Evolutionary conservation across 257 asterid species (phyloP), one percentile per base, ranked within the genome.

Genomic region (Salvia miltiorrhiza): DNA sequence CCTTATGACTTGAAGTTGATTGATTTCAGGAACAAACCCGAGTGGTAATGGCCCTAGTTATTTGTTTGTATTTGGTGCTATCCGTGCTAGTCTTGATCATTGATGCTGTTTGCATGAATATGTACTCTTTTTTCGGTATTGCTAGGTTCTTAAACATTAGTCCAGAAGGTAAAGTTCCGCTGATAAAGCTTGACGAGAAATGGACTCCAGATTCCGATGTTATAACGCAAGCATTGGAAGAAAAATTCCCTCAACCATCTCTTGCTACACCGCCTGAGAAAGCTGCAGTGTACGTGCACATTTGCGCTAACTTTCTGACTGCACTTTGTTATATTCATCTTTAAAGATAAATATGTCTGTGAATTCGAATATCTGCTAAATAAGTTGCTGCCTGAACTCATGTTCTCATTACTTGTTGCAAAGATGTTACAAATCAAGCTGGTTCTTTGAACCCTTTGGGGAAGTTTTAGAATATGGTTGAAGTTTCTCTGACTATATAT

Each of bases 151-250:
- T 91, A 35, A 73, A 74, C 63, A 35, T 90, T 69, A 90, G 82
- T 65, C 97, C 97, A 13, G 96, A 94, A 59, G 96, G 99, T 76
- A 90, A 89, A 81, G 99, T 94, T 72, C 99, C 99, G 12, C 12
- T 87, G 57, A 33, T 93, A 32, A 90, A 88, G 84, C 90, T 93
- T 57, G 99, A 91, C 35, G 97, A 90, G 78, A 84, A 86, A 77
- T 93, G 97, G 97, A 75, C 83, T 66, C 87, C 96, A 23, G 99
- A 93, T 83, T 93, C 99, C 4, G 99, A 93, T 83, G 92, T 91
- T 69, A 93, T 93, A 44, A 83, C 96, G 2, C 95, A 89, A 74
- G 82, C 87, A 44, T 78, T 93, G 41, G 99, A 93, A 76, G 95
- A 90, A 56, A 93, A 89, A 79, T 90, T 86, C 72, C 97, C 99